Conservation (phyloP, 768 basidiomycete species). For the Phlebiopsis flavidoalba region DNA sequence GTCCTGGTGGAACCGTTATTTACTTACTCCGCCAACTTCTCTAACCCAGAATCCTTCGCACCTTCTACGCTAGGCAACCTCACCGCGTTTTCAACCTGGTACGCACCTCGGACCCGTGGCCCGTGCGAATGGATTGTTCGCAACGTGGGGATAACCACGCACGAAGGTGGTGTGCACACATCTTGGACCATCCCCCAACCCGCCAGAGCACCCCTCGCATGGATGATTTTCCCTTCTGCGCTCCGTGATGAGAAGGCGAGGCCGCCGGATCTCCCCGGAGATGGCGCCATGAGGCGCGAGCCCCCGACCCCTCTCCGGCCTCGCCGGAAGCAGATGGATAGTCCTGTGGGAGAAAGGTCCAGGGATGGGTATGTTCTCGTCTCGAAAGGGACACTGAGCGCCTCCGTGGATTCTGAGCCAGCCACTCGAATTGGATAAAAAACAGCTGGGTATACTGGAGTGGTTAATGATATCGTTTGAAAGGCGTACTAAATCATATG, state of each 20-base stretch:
- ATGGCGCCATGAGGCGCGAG: neutral
- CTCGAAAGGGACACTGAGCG: neutral
- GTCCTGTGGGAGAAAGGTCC: neutral
- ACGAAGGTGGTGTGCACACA: slow-evolving; percentile 5
- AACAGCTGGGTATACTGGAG: too few relatives aligned
- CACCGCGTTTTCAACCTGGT: slow-evolving; percentile 6
- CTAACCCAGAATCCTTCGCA: neutral
- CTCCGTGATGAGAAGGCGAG: neutral
- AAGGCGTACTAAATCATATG: too few relatives aligned
- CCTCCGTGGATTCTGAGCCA: neutral
- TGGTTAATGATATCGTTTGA: too few relatives aligned
- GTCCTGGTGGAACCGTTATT: slow-evolving; percentile 1
- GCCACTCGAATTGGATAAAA: too few relatives aligned
- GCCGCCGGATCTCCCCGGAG: neutral
- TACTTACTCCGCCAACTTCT: neutral
- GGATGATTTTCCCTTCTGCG: too few relatives aligned
- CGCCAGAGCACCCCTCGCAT: neutral
- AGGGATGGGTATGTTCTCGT: neutral
- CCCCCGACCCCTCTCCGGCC: neutral
- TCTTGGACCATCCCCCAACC: slow-evolving; percentile 6
- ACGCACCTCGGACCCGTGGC: neutral
- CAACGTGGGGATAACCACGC: slow-evolving; percentile 6
- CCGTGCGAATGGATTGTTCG: slow-evolving; percentile 1
- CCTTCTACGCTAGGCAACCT: neutral
- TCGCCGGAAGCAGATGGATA: neutral